phyloP scores from a whole-genome alignment of 2,329 filamentous ascomycete species.

The Cordyceps cicadae region DNA sequence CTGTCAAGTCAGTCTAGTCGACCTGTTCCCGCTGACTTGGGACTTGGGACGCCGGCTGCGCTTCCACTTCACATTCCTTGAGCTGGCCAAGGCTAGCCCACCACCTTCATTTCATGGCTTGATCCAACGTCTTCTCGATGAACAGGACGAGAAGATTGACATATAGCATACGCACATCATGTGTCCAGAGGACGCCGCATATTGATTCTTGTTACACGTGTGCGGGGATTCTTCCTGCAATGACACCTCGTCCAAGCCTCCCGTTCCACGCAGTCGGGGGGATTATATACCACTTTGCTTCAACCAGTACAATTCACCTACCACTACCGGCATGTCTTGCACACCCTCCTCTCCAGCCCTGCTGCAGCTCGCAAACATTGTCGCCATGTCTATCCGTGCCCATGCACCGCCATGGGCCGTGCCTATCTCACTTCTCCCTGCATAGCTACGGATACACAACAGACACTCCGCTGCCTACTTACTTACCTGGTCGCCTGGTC shows the following conservation, averaged over 20 bases:
- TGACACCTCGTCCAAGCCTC: neutral
- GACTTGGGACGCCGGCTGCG: neutral
- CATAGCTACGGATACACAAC: neutral
- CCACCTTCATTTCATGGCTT: neutral
- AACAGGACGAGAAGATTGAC: neutral
- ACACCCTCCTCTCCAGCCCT: conserved; percentile 1
- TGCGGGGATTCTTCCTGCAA: neutral
- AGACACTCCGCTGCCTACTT: neutral
- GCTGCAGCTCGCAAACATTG: conserved; percentile 1
- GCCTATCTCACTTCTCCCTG: too few species aligned
- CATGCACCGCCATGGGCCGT: neutral
- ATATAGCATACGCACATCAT: neutral
- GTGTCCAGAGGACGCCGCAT: neutral
- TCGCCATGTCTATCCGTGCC: neutral
- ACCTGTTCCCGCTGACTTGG: neutral
- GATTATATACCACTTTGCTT: neutral
- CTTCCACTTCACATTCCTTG: neutral
- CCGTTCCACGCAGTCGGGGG: conserved; percentile 3
- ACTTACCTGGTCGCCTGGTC: neutral
- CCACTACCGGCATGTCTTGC: neutral
- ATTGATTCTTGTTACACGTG: neutral
- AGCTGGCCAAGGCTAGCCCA: neutral
- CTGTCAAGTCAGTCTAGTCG: neutral
- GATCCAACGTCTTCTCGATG: neutral
- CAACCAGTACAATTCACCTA: neutral